Conservation (phyloP, 257 asterid genomes). For the Euphrasia confusa region DNA sequence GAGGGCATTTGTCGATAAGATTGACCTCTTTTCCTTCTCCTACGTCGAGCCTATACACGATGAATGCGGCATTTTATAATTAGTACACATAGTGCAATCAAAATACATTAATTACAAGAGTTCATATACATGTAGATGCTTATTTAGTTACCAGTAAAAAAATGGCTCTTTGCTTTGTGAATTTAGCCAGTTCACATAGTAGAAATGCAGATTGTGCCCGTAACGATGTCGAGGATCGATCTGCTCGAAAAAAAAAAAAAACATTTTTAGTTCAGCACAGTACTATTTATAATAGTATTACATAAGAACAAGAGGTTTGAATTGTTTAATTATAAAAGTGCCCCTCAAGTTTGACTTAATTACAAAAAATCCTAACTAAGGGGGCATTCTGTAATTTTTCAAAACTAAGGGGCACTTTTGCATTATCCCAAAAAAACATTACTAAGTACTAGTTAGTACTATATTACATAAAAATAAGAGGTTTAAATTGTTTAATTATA, state of each 20-base stretch:
- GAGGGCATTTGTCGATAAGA: constrained; percentile 51
- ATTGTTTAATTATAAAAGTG: neutral
- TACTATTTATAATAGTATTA: no score
- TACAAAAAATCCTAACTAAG: no score
- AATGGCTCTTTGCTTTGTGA: constrained; percentile 57
- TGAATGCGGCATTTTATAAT: neutral
- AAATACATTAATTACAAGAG: neutral
- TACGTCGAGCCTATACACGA: constrained; percentile 51
- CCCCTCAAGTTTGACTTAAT: no score
- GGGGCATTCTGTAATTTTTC: no score
- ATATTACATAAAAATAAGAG: neutral
- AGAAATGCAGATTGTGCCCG: constrained; percentile 67
- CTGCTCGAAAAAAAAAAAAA: constrained; percentile 23
- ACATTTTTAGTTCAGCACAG: neutral
- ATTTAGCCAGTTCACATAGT: constrained; percentile 55
- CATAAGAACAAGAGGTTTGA: neutral
- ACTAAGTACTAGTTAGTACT: no score
- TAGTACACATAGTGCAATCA: neutral
- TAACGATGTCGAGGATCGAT: constrained; percentile 68
- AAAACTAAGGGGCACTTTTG: no score
- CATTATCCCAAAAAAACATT: neutral
- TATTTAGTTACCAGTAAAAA: constrained; percentile 42
- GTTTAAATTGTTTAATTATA: neutral
- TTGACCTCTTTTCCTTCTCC: constrained; percentile 69
- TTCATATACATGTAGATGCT: constrained; percentile 5